Evolutionary conservation across 306 rosid species (phyloP), one percentile per base, ranked within the genome.

Genomic region (Cicer judaicum): DNA sequence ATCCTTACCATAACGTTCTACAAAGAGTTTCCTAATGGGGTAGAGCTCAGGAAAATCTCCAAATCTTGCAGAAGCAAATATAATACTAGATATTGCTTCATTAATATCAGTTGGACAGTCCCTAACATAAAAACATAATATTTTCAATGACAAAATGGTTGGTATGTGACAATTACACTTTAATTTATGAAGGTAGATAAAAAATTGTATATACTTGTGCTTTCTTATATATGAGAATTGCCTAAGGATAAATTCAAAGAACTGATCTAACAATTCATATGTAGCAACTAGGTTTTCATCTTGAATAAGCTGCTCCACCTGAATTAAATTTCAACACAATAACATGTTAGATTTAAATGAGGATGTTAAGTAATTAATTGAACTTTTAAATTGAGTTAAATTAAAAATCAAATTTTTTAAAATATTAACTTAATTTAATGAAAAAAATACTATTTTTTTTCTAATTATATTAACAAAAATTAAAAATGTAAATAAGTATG

Each of bases 141-240:
- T 36, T 29, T 34, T 2, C 12, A 1, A 59, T 12, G 10, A 59
- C 18, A 29, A 59, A 59, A 59, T 0, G 10, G 16, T 59, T 29
- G 41, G 64, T 59, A 42, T 59, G 42, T 29, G 41, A 59, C 64
- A 34, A 12, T 59, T 36, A 34, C 65, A 34, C 13, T 12, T 34
- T 34, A 29, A 34, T 59, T 59, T 59, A 59, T 59, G 65, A 59
- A 59, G 65, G 65, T 59, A 59, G 65, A 59, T 59, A 59, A 59
- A 6, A 59, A 34, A 59, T 59, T 29, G 7, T 59, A 59, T 16
- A 29, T 12, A 59, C 65, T 59, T 59, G 43, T 59, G 15, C 18
- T 59, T 59, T 59, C 65, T 59, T 1, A 59, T 59, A 59, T 59
- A 59, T 13, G 42, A 59, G 41, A 59, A 34, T 59, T 59, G 43